Base-by-base conservation (phyloP, 495 filamentous ascomycete species). In the Penicillium odoratum region DNA sequence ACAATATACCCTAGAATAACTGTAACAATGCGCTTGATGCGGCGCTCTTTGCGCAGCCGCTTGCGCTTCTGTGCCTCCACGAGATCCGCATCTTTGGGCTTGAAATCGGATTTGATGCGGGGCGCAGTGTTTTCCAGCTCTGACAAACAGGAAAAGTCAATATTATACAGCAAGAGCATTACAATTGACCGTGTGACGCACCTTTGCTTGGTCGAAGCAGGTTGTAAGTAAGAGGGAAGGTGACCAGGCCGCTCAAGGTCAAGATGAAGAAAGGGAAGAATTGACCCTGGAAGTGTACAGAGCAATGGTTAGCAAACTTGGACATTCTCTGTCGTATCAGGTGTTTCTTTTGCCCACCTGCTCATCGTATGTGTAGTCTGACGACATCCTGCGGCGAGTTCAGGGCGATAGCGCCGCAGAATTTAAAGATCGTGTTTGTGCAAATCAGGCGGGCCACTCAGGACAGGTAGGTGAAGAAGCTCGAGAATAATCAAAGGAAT, bases 231-330 rank as follows among this genome's bases (percentile, higher is more conserved):
- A 96, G 81, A 58, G 94, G 95, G 48, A 97, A 74, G 16, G 93
- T 96, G 76, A 98, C 81, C 55, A 98, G 86, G 69, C 86, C 85
- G 54, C 88, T 84, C 61, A 98, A 84, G 48, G 92, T 97, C 67
- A 97, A 84, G 74, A 98, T 85, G 81, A 98, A 98, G 82, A 92
- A 97, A 65, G 94, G 94, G 82, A 97, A 98, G 81, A 97, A 97
- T 86, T 97, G 88, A 45, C 93, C 93, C 86, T 97, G 61, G 25
- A 54, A 51, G 30, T 29, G 31, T 29, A 42, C 2, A 42, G 52
- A 18, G 13, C 18, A 25, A 8, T 31, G 34, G 51, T 67, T 21
- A 72, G 48, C 29, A 28, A 46, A 46, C 18, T 26, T 46, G 43
- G 7, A 46, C 3, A 13, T 3, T 1, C 10, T 46, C 25, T 11